These are phyloP conservation scores for Myrmaecium sp. DNA, from an alignment of 2,329 filamentous ascomycete genomes.

Conservation along the genomic window DNA sequence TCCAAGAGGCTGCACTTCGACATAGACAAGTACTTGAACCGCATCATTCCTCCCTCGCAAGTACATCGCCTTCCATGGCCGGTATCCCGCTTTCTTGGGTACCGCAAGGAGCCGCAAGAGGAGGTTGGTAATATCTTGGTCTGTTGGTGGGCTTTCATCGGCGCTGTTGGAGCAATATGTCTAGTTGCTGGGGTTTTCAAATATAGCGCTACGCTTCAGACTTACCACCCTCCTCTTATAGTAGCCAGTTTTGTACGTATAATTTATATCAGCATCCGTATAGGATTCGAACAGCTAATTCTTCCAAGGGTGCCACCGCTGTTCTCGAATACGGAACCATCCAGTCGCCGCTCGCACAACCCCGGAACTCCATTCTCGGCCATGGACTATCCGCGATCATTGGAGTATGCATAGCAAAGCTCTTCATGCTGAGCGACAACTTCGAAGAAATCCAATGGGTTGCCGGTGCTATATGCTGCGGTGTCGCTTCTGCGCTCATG, in stretches of 20 bases:
- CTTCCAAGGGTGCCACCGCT: slow-evolving; percentile 27
- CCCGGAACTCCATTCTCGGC: slow-evolving; percentile 28
- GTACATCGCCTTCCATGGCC: slow-evolving; percentile 46
- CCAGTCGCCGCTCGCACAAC: slow-evolving; percentile 29
- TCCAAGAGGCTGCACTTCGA: too few species aligned
- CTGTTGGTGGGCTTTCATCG: slow-evolving; percentile 26
- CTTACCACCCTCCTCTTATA: slow-evolving; percentile 24
- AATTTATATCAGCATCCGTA: slow-evolving; percentile 1
- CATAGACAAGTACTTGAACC: slow-evolving; percentile 62
- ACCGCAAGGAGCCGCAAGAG: slow-evolving; percentile 18
- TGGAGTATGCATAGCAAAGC: slow-evolving; percentile 27
- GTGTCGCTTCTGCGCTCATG: slow-evolving; percentile 27
- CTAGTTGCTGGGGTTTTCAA: slow-evolving; percentile 25
- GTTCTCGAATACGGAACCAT: slow-evolving; percentile 31
- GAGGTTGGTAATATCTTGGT: slow-evolving; percentile 26
- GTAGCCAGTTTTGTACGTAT: slow-evolving; percentile 25
- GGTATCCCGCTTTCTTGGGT: slow-evolving; percentile 48
- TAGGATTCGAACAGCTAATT: slow-evolving; percentile 1
- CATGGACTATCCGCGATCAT: slow-evolving; percentile 28
- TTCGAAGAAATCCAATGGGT: slow-evolving; percentile 27
- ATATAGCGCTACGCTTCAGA: slow-evolving; percentile 19
- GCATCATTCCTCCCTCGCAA: slow-evolving; percentile 47
- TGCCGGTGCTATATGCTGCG: slow-evolving; percentile 26
- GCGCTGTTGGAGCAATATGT: slow-evolving; percentile 26
- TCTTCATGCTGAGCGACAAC: slow-evolving; percentile 23